Base-by-base conservation (phyloP, 1,139 yeast species). In the Candida dubliniensis region DNA sequence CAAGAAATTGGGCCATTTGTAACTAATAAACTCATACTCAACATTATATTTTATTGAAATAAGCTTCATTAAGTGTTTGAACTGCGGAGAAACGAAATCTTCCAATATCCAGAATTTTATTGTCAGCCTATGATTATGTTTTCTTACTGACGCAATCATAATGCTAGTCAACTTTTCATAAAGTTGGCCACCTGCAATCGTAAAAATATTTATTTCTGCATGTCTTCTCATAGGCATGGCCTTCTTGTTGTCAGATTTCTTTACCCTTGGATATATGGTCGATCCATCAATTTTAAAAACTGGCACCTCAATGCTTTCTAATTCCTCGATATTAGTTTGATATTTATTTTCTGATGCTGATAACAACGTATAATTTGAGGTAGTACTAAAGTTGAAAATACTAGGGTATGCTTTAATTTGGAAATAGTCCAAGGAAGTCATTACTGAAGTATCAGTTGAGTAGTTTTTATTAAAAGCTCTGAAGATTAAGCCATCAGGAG, bases 1-100 rank as follows among this genome's bases (percentile, higher is more conserved):
- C 26, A 93, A 69, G 95, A 97, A 93, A 23, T 71, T 65, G 9
- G 99, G 99, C 99, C 99, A 93, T 52, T 86, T 84, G 63, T 87
- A 93, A 2, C 85, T 79, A 14, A 93, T 74, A 37, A 87, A 66
- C 56, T 89, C 91, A 55, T 84, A 87, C 38, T 82, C 76, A 51
- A 87, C 81, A 1, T 76, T 75, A 49, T 74, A 76, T 42, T 76
- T 58, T n/a, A 67, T 61, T 0, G 95, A 83, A 38, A 90, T 59
- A n/a, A 57, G 52, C 0, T 89, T 87, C n/a, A 89, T 59, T 42
- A 79, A 73, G 35, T 66, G 59, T 56, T 78, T 82, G 58, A 90
- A 84, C 4, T 79, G 70, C 1, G 90, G 82, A 1, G 96, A 85
- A 62, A 87, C 67, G 56, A 76, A 87, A 59, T 87, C 85, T 51